Conservation (phyloP, 345 rosid genomes). For the Cardamine occulta region DNA sequence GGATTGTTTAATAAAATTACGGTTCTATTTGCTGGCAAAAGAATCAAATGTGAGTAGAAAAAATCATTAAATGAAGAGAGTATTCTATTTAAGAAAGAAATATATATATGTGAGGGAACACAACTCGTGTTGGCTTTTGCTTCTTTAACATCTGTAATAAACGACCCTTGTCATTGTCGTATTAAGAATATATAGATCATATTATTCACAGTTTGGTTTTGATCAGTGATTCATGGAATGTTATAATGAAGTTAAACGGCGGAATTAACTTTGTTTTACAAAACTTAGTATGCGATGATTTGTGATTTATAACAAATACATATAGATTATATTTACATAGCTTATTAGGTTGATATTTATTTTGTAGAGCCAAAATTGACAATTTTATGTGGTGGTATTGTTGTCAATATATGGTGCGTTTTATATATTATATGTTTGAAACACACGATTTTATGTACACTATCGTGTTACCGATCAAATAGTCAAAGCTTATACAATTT, state of each 20-base stretch:
- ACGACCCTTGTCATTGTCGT: background rate
- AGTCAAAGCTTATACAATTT: background rate
- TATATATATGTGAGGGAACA: constrained; percentile 5
- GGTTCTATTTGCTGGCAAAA: constrained; percentile 11
- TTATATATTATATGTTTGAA: background rate
- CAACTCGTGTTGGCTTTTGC: constrained; percentile 23
- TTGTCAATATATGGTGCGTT: background rate
- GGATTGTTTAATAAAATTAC: constrained; percentile 1
- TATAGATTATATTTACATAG: background rate
- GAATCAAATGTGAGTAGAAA: constrained; percentile 23
- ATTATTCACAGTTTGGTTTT: background rate
- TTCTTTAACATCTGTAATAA: constrained; percentile 23
- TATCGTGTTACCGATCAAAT: too few relatives aligned
- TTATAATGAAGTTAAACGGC: background rate
- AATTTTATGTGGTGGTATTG: background rate
- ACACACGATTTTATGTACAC: background rate
- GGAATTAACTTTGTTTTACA: background rate
- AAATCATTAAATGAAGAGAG: constrained; percentile 13
- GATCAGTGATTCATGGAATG: background rate
- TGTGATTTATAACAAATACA: background rate
- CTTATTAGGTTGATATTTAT: background rate
- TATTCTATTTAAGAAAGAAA: background rate
- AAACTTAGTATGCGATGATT: background rate
- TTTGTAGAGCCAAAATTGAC: background rate
- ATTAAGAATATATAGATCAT: background rate